Conservation (phyloP, 768 basidiomycete genomes). For the Holtermannia corniformis region DNA sequence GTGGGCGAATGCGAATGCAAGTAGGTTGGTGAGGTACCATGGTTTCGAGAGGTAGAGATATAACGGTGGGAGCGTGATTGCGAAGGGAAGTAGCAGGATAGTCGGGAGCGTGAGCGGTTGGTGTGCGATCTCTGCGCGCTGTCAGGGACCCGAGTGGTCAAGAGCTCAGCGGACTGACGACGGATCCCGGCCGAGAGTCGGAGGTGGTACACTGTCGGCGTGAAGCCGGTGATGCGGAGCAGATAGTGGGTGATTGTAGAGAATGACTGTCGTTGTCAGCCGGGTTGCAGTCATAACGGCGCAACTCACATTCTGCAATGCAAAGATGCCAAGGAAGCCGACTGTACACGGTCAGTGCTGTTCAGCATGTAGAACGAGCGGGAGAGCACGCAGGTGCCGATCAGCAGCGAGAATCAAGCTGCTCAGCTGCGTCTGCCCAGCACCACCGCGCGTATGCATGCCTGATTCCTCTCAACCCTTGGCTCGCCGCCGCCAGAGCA, state of each 20-base stretch:
- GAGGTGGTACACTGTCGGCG: slow-evolving; percentile 25
- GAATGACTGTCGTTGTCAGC: slow-evolving; percentile 2
- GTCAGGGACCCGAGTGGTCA: neutral
- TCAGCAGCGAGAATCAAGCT: neutral
- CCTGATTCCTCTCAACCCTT: slow-evolving; percentile 42
- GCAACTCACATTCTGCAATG: slow-evolving; percentile 31
- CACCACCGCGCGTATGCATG: slow-evolving; percentile 1
- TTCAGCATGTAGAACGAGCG: neutral
- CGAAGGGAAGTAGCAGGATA: slow-evolving; percentile 42
- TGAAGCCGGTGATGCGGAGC: slow-evolving; percentile 9
- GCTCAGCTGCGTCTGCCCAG: neutral
- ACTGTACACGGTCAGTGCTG: slow-evolving; percentile 1
- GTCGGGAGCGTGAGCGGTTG: slow-evolving; percentile 45
- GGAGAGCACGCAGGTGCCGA: too few species aligned
- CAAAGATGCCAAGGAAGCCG: slow-evolving; percentile 28
- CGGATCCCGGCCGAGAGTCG: slow-evolving; percentile 25
- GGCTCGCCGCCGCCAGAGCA: neutral
- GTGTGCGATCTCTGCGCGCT: slow-evolving; percentile 34
- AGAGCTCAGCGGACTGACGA: slow-evolving; percentile 18
- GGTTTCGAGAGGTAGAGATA: slow-evolving; percentile 58
- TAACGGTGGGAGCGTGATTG: slow-evolving; percentile 51
- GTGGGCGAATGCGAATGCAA: slow-evolving; percentile 66
- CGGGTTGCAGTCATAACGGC: slow-evolving; percentile 45
- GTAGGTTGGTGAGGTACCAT: slow-evolving; percentile 64
- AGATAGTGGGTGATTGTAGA: slow-evolving; percentile 2